Conservation (phyloP, 352 stramenopile genomes). For the Ochromonadaceae sp. region DNA sequence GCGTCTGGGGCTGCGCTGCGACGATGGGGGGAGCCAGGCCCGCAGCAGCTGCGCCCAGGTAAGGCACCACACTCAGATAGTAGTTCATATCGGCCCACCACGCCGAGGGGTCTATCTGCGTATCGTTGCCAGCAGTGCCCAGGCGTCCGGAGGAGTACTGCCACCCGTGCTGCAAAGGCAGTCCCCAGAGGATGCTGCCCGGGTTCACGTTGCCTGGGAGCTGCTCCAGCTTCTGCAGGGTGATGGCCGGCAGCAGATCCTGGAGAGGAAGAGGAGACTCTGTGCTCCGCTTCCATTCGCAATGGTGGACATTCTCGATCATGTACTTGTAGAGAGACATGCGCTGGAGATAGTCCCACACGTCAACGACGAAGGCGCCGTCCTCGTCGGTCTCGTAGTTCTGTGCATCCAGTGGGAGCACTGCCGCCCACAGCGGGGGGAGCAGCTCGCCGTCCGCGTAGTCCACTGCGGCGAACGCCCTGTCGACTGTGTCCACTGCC, state of each 20-base stretch:
- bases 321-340: background rate
- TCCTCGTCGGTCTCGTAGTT: no score
- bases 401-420: no score
- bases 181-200: background rate
- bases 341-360: background rate
- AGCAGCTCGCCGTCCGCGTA: no score
- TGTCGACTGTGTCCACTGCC: no score
- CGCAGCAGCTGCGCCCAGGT: background rate
- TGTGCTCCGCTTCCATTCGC: background rate
- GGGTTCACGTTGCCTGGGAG: background rate
- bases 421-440: no score
- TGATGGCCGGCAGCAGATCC: no score
- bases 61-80: background rate
- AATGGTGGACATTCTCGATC: background rate
- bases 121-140: background rate
- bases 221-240: no score
- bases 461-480: no score
- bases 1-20: background rate
- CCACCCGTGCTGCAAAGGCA: conserved; percentile 1
- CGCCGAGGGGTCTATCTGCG: background rate
- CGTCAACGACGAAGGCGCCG: background rate
- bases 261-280: no score
- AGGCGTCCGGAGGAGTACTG: background rate
- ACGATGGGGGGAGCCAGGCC: background rate
- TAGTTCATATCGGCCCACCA: conserved; percentile 4